These are phyloP conservation scores for Salix viminalis DNA, from an alignment of 345 rosid genomes.

Conservation along the genomic window DNA sequence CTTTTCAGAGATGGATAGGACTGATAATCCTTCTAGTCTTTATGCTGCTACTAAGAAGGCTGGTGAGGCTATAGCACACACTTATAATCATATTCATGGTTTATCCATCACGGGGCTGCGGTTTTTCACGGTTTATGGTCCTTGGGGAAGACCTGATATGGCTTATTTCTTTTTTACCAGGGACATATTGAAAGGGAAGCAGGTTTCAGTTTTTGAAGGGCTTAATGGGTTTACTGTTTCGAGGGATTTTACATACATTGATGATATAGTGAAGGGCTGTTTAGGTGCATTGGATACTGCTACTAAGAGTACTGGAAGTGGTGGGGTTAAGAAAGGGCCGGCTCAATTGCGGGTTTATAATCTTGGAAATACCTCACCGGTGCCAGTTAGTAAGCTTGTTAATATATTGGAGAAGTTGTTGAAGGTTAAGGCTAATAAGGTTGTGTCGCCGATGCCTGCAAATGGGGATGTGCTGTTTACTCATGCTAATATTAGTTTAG, in stretches of 20 bases:
- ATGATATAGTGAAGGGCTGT: slow-evolving; percentile 34
- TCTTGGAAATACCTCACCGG: slow-evolving; percentile 31
- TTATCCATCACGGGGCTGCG: slow-evolving; percentile 46
- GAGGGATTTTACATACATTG: slow-evolving; percentile 46
- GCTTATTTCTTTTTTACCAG: slow-evolving; percentile 52
- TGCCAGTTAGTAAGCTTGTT: slow-evolving; percentile 27
- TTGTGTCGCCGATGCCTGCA: slow-evolving; percentile 27
- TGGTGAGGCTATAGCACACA: slow-evolving; percentile 52
- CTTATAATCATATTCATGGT: slow-evolving; percentile 50
- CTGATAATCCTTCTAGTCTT: slow-evolving; percentile 46
- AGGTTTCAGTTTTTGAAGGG: slow-evolving; percentile 36
- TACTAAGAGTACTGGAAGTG: slow-evolving; percentile 28
- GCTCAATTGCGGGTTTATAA: slow-evolving; percentile 29
- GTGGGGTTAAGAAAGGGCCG: slow-evolving; percentile 27
- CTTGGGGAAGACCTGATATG: slow-evolving; percentile 56
- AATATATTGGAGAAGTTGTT: slow-evolving; percentile 32
- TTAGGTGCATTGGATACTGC: slow-evolving; percentile 35
- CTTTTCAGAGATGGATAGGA: slow-evolving; percentile 47
- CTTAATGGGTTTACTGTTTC: slow-evolving; percentile 38
- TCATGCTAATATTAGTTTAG: slow-evolving; percentile 32
- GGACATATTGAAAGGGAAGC: slow-evolving; percentile 45
- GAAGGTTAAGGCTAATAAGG: slow-evolving; percentile 34
- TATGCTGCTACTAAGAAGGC: slow-evolving; percentile 60
- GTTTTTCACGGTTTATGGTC: slow-evolving; percentile 51
- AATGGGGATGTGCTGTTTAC: slow-evolving; percentile 35